Evolutionary conservation across 495 filamentous ascomycete genomes (phyloP).

Genomic region (Gamarada debralockiae): DNA sequence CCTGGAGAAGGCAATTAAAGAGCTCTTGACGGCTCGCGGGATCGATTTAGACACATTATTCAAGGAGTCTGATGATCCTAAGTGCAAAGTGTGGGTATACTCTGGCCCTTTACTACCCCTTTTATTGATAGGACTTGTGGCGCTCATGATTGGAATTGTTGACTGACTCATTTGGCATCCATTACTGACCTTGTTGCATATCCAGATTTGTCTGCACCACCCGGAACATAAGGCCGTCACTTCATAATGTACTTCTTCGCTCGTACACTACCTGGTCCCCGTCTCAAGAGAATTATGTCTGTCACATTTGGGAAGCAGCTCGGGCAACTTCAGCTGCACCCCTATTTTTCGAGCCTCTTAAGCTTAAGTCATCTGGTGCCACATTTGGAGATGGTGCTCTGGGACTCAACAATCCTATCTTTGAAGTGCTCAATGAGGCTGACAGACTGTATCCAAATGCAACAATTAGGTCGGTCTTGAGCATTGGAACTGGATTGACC

Average conservation of each 20-base stretch:
- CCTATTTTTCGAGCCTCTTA: conserved; percentile 13
- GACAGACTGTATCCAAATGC: conserved; percentile 1
- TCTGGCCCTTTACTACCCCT: background rate
- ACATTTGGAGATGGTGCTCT: conserved; percentile 19
- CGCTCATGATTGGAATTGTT: too few relatives aligned
- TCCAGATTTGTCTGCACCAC: background rate
- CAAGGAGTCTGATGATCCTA: background rate
- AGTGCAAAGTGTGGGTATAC: background rate
- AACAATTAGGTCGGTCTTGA: conserved; percentile 8
- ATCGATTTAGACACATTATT: background rate
- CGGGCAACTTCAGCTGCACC: conserved; percentile 18
- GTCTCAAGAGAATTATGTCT: conserved; percentile 1
- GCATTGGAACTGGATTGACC: conserved; percentile 15
- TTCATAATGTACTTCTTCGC: conserved; percentile 5
- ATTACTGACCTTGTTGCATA: too few relatives aligned
- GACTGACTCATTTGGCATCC: too few relatives aligned
- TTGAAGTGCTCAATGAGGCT: conserved; percentile 19
- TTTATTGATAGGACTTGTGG: too few relatives aligned
- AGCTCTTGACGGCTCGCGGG: too few relatives aligned
- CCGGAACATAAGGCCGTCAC: conserved; percentile 2
- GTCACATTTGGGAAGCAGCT: conserved; percentile 18
- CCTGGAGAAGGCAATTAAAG: too few relatives aligned
- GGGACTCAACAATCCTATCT: conserved; percentile 18
- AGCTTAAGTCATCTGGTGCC: conserved; percentile 1
- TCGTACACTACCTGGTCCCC: conserved; percentile 5